These are phyloP conservation scores for Penicillium sp. DNA, from an alignment of 2,329 filamentous ascomycete species.

Conservation along the genomic window DNA sequence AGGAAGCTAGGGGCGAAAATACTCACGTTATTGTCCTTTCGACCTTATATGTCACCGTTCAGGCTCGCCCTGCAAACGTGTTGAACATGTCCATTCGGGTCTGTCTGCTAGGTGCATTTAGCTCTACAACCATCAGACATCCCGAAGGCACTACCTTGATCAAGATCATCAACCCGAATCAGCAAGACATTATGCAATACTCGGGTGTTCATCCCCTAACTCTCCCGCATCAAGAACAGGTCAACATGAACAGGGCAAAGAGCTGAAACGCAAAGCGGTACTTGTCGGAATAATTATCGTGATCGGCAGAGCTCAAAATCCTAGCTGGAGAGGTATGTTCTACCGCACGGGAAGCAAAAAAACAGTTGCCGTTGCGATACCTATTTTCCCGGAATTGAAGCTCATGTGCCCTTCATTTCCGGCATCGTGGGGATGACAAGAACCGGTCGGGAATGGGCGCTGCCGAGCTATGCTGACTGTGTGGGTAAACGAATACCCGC, in stretches of 20 bases:
- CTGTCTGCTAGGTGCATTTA: not conserved
- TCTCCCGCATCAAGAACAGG: not conserved
- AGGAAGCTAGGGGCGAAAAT: not conserved
- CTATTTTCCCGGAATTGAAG: not conserved
- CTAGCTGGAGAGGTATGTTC: not conserved
- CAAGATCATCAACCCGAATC: not conserved
- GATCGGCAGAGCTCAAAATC: not conserved
- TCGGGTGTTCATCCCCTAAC: not conserved
- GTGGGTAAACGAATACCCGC: constrained; percentile 5
- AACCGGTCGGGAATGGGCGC: constrained; percentile 1
- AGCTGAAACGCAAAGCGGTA: not conserved
- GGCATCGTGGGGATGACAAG: constrained; percentile 6
- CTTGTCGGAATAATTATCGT: not conserved
- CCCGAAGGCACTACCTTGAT: not conserved
- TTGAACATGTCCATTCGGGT: not conserved
- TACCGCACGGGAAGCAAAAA: not conserved
- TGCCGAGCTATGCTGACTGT: not conserved
- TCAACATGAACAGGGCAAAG: not conserved
- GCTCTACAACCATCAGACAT: not conserved
- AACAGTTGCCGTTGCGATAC: not conserved
- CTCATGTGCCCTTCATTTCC: not conserved
- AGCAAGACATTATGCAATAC: not conserved
- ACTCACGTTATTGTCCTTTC: not conserved
- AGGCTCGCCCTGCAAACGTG: not conserved
- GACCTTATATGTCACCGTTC: not conserved